Evolutionary conservation across 345 rosid genomes (phyloP).

Genomic region (Rubroshorea leprosula): DNA sequence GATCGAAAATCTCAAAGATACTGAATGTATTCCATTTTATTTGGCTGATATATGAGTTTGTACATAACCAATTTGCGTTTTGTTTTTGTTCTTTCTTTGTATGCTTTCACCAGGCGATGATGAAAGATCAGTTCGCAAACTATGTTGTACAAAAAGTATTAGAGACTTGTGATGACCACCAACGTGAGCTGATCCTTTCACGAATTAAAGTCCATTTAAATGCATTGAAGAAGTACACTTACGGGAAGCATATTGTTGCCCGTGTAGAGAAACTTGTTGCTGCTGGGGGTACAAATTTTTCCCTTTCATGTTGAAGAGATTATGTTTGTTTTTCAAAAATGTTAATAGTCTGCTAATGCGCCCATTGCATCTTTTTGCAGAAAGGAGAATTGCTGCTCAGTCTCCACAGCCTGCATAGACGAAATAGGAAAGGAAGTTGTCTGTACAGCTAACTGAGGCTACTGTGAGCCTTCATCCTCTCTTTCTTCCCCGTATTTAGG

Average conservation of each 20-base stretch:
- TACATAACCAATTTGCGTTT: background rate
- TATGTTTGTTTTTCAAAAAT: too few relatives aligned
- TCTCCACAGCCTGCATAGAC: constrained; percentile 39
- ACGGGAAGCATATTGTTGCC: constrained; percentile 79
- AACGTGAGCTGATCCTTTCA: constrained; percentile 61
- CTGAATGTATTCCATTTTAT: background rate
- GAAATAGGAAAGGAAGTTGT: constrained; percentile 35
- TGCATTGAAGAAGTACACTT: constrained; percentile 80
- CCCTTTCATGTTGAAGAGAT: too few relatives aligned
- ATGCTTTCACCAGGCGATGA: constrained; percentile 53
- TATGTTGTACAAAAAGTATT: constrained; percentile 85
- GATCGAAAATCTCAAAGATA: background rate
- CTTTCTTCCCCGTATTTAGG: constrained; percentile 23
- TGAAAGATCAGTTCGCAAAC: constrained; percentile 89
- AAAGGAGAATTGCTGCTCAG: constrained; percentile 60
- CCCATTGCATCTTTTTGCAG: constrained; percentile 26
- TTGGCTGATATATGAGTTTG: background rate
- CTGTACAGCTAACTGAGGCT: constrained; percentile 66
- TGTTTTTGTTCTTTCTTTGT: background rate
- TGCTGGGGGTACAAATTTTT: constrained; percentile 56
- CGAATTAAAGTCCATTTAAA: constrained; percentile 71
- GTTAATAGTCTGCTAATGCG: too few relatives aligned
- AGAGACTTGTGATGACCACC: constrained; percentile 75
- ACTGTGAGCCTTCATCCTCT: constrained; percentile 34
- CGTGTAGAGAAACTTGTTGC: constrained; percentile 88